Conservation (phyloP, 2,329 filamentous ascomycete species). For the Cladosporium sp. region DNA sequence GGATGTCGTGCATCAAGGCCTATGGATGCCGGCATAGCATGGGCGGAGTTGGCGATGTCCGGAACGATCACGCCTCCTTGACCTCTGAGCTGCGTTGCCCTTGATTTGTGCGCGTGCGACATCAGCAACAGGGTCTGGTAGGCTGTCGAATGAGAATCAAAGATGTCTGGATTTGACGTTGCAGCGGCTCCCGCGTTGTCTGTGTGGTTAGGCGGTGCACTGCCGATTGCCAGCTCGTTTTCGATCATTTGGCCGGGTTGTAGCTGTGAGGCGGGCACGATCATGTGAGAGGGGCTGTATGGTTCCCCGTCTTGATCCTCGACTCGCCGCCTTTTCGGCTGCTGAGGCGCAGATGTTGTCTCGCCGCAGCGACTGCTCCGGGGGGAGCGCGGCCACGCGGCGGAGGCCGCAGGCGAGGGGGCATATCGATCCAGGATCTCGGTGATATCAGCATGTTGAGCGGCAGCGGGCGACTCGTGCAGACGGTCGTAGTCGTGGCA, state of each 20-base stretch:
- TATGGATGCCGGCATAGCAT: neutral
- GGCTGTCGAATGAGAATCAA: neutral
- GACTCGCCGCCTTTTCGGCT: neutral
- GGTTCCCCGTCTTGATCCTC: neutral
- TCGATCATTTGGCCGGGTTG: neutral
- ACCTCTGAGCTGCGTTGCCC: slow-evolving; percentile 1
- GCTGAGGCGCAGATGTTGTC: neutral
- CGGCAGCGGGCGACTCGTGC: neutral
- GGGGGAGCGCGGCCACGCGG: neutral
- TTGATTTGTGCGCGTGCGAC: neutral
- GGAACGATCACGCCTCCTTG: neutral
- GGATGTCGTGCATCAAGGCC: neutral
- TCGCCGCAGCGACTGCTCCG: neutral
- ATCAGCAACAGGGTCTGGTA: slow-evolving; percentile 2
- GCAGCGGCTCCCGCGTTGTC: neutral
- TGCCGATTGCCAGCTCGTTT: neutral
- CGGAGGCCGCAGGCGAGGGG: neutral
- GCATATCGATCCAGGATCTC: neutral
- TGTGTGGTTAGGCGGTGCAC: neutral
- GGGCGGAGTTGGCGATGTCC: neutral
- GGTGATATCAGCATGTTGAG: neutral
- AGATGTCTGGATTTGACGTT: neutral
- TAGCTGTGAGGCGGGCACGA: neutral
- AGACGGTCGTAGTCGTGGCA: neutral
- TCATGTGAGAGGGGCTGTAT: neutral